Conservation (phyloP, 2,329 filamentous ascomycete species). For the Fonsecaea pedrosoi region DNA sequence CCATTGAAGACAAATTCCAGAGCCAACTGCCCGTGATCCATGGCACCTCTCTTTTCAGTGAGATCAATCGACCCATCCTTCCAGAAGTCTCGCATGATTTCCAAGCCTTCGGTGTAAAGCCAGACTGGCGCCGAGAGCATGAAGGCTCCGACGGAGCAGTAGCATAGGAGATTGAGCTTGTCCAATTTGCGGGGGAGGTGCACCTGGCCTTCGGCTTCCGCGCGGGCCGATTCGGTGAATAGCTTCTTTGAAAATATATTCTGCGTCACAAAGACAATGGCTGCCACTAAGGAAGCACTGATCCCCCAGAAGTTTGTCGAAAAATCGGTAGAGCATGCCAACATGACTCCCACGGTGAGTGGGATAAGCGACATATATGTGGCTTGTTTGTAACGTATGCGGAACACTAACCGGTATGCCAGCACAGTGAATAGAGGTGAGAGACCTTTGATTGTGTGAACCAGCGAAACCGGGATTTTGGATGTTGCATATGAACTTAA, state of each 20-base stretch:
- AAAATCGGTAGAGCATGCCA: conserved; percentile 92
- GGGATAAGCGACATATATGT: conserved; percentile 92
- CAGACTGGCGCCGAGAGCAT: conserved; percentile 87
- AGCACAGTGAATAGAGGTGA: conserved; percentile 94
- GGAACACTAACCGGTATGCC: conserved; percentile 87
- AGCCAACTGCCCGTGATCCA: conserved; percentile 66
- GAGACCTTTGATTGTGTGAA: conserved; percentile 97
- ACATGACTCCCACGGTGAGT: conserved; percentile 89
- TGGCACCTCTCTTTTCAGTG: conserved; percentile 75
- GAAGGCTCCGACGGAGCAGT: conserved; percentile 94
- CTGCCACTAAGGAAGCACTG: conserved; percentile 83
- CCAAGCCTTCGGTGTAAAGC: conserved; percentile 87
- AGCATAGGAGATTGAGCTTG: conserved; percentile 95
- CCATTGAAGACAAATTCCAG: conserved; percentile 98
- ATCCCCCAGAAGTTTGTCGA: conserved; percentile 90
- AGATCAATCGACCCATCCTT: conserved; percentile 80
- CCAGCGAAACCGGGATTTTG: conserved; percentile 92
- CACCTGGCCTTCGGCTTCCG: conserved; percentile 74
- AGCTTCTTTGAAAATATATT: conserved; percentile 98
- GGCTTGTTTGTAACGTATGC: conserved; percentile 82
- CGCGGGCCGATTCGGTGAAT: conserved; percentile 90
- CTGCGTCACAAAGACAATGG: conserved; percentile 93
- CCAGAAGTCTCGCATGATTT: conserved; percentile 77
- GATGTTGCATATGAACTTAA: conserved; percentile 92
- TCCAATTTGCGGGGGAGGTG: conserved; percentile 79